Conservation (phyloP, 352 stramenopile species). For the Globisporangium recalcitrans region DNA sequence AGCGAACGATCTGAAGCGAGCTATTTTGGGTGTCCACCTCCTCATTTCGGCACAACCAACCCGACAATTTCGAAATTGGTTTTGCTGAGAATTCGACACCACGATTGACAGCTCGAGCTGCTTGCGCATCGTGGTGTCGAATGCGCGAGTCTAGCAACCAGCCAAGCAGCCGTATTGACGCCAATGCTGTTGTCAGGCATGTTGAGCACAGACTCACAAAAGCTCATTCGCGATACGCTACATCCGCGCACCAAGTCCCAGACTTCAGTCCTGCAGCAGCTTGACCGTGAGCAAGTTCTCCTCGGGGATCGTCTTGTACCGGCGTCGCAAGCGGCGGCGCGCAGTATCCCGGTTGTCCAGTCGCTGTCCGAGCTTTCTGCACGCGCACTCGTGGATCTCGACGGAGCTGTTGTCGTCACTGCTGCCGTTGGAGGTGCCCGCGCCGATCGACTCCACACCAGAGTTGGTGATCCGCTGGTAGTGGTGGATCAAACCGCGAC, state of each 20-base stretch:
- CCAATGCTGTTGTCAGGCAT: too few relatives aligned
- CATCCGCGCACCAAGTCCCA: not conserved
- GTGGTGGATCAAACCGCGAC: not conserved
- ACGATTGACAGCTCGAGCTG: too few relatives aligned
- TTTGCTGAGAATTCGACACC: not conserved
- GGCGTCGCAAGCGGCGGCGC: constrained; percentile 25
- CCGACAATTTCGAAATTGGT: not conserved
- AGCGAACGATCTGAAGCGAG: too few relatives aligned
- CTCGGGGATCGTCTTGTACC: constrained; percentile 24
- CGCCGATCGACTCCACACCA: not conserved
- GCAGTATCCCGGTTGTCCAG: constrained; percentile 22
- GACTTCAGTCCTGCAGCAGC: constrained; percentile 29
- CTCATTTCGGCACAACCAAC: too few relatives aligned
- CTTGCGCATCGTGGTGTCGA: too few relatives aligned
- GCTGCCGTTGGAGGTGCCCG: not conserved
- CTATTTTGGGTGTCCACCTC: not conserved
- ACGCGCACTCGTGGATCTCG: constrained; percentile 19
- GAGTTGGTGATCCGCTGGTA: constrained; percentile 3
- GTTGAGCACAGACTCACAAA: too few relatives aligned
- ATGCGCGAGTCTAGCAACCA: too few relatives aligned
- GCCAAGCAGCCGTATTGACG: too few relatives aligned
- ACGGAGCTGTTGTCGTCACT: constrained; percentile 3
- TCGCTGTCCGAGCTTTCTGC: constrained; percentile 27
- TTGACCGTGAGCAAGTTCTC: constrained; percentile 34
- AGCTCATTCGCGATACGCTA: not conserved